phyloP scores from a whole-genome alignment of 805 yeast species.

The Aciculoconidium aculeatum region DNA sequence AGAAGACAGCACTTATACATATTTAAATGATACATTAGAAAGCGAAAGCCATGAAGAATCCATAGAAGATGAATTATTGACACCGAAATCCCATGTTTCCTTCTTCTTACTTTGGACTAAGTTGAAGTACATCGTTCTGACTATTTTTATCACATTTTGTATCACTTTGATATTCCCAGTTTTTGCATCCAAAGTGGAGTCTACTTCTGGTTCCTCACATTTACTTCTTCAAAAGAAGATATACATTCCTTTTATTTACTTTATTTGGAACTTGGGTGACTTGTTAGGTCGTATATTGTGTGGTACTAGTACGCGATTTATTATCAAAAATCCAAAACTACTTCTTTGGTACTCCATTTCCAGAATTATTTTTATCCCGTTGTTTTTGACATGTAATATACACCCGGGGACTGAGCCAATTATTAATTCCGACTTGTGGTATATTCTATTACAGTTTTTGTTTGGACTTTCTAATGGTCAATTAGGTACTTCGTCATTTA shows the following conservation, averaged over 20 bases:
- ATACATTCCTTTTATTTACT: slow-evolving; percentile 68
- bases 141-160: slow-evolving; percentile 70
- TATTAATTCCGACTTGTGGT: slow-evolving; percentile 56
- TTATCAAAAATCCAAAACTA: slow-evolving; percentile 35
- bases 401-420: slow-evolving; percentile 35
- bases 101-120: slow-evolving; percentile 56
- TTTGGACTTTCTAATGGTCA: slow-evolving; percentile 92
- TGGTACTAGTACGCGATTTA: slow-evolving; percentile 34
- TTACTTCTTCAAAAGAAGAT: slow-evolving; percentile 42
- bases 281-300: slow-evolving; percentile 69
- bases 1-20: slow-evolving; percentile 9
- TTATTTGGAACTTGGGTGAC: slow-evolving; percentile 90
- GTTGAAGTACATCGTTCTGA: slow-evolving; percentile 54
- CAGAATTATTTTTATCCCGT: slow-evolving; percentile 60
- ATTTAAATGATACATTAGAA: slow-evolving; percentile 3
- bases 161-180: slow-evolving; percentile 82
- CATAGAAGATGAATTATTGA: slow-evolving; percentile 4
- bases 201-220: slow-evolving; percentile 29
- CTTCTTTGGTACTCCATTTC: slow-evolving; percentile 50
- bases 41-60: slow-evolving; percentile 1
- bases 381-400: slow-evolving; percentile 65
- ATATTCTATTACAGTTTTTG: slow-evolving; percentile 61
- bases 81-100: slow-evolving; percentile 44
- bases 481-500: slow-evolving; percentile 70
- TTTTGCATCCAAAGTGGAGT: slow-evolving; percentile 69